Conservation (phyloP, 2,329 filamentous ascomycete species). For the Botrytis tulipae region DNA sequence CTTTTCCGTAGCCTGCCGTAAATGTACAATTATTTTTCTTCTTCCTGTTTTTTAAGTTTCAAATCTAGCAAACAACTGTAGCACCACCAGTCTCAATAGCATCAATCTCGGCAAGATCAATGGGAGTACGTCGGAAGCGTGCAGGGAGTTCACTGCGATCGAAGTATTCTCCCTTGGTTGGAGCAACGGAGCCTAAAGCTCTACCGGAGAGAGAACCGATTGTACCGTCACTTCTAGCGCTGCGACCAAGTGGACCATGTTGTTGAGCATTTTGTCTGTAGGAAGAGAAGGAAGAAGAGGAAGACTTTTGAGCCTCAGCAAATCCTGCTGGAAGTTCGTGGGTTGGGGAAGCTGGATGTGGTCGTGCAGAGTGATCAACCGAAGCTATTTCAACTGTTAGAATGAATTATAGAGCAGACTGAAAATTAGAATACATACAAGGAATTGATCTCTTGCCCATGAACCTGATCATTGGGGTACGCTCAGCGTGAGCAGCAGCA, state of each 20-base stretch:
- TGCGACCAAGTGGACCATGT: constrained; percentile 53
- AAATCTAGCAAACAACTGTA: constrained; percentile 48
- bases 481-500: constrained; percentile 37
- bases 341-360: constrained; percentile 55
- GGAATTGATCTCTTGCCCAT: constrained; percentile 43
- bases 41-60: background rate
- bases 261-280: constrained; percentile 59
- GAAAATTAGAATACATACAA: constrained; percentile 34
- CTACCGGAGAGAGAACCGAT: constrained; percentile 50
- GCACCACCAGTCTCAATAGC: constrained; percentile 93
- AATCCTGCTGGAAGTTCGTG: constrained; percentile 56
- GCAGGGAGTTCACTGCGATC: constrained; percentile 84
- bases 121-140: constrained; percentile 74
- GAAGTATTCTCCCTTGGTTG: constrained; percentile 75
- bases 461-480: constrained; percentile 45
- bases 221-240: constrained; percentile 25
- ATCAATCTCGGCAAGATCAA: constrained; percentile 85
- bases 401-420: background rate
- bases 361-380: constrained; percentile 56
- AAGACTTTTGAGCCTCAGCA: constrained; percentile 40
- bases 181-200: constrained; percentile 68
- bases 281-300: constrained; percentile 51
- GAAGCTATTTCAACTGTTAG: constrained; percentile 43
- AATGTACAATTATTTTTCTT: constrained; percentile 13
- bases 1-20: constrained; percentile 8